Evolutionary conservation across 2,329 filamentous ascomycete species (phyloP), one percentile per base, ranked within the genome.

Genomic region (Raffaelea ambrosiae): DNA sequence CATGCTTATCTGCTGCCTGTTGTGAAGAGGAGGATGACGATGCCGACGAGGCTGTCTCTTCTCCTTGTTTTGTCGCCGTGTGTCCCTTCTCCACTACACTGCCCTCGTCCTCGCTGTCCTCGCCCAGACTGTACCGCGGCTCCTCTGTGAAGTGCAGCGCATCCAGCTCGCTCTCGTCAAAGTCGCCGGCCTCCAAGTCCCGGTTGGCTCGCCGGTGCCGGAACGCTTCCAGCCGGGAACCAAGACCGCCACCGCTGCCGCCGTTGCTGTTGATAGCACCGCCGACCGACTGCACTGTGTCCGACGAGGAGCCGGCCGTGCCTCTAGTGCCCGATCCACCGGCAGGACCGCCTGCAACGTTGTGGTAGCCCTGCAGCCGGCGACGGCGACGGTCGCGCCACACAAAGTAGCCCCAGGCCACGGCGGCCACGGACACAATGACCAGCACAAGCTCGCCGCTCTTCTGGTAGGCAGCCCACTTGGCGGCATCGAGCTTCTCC

Each of bases 381-480:
- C 71, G 70, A 55, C 70, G 74, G 54, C 77, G 73, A 43, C 82
- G 76, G 49, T 79, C 73, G 50, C 72, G 73, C 78, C 79, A 85
- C 58, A 86, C 66, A 54, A 76, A 83, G 61, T 81, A 86, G n/a
- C 83, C 87, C 83, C 88, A 95, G 13, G 78, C 69, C 5, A 68
- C 70, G 1, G 86, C 87, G 1, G 81, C 83, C 50, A 93, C 78
- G 45, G 84, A 72, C 18, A 95, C 87, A 43, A 96, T 79, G 16
- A 90, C 80, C 3, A 96, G 75, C 2, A 89, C 88, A 7, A 90
- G 79, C 66, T 94, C 88, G 44, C 90, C 89, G 3, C 87, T 93
- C 58, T 86, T 84, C 61, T 84, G 85, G 65, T 96, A 96, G 0
- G 90, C 90, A 45, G 83, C 79, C 86, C 89, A 94, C 58, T 90